phyloP scores from a whole-genome alignment of 805 yeast species.

The Candida sphagnicola region DNA sequence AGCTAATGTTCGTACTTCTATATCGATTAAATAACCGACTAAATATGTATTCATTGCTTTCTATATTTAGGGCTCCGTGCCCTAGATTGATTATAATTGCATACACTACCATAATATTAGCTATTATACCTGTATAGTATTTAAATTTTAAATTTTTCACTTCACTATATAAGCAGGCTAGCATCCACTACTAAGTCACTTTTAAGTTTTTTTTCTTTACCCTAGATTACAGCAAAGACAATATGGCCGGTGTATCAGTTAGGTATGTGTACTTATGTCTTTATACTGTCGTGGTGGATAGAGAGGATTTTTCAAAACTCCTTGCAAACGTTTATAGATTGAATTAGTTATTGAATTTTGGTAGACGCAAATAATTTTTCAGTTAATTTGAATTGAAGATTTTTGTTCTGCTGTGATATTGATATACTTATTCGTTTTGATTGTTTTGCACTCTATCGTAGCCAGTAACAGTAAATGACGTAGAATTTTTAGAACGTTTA shows the following conservation, averaged over 20 bases:
- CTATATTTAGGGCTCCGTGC: no score
- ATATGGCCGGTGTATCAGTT: constrained; percentile 97
- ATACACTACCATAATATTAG: no score
- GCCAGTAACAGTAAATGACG: neutral
- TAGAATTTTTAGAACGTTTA: neutral
- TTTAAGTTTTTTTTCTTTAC: constrained; percentile 7
- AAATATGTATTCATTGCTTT: no score
- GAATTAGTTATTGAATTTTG: neutral
- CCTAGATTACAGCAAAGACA: constrained; percentile 28
- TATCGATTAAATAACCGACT: no score
- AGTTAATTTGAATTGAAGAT: neutral
- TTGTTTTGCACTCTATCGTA: constrained; percentile 1
- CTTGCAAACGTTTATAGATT: constrained; percentile 1
- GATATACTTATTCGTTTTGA: neutral
- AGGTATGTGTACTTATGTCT: constrained; percentile 59
- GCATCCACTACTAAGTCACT: neutral
- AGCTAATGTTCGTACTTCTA: no score
- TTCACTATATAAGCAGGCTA: neutral
- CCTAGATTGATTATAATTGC: no score
- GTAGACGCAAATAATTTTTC: neutral
- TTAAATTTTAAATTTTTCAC: neutral
- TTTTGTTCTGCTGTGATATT: neutral
- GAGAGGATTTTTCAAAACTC: constrained; percentile 10
- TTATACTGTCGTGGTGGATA: constrained; percentile 23
- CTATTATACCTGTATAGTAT: neutral